Conservation (phyloP, 129 eudicot species). For the Artemisia tridentata region DNA sequence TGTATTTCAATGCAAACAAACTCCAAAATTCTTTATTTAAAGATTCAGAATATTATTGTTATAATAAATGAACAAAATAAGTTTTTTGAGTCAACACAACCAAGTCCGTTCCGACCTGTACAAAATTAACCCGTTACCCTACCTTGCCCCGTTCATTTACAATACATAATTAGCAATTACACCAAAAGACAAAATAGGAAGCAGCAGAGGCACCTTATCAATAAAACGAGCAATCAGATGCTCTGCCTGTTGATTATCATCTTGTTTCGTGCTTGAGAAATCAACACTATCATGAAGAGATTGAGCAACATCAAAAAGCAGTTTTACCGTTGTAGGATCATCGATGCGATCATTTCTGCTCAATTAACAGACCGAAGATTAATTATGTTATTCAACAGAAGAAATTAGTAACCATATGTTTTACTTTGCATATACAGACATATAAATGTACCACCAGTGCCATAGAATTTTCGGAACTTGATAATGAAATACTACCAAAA, state of each 20-base stretch:
- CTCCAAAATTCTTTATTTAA: no score
- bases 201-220: conserved; percentile 44
- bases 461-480: not conserved
- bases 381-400: not conserved
- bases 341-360: conserved; percentile 54
- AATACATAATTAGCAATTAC: conserved; percentile 5
- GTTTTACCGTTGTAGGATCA: conserved; percentile 59
- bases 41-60: no score
- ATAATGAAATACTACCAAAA: not conserved
- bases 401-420: conserved; percentile 7
- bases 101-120: no score
- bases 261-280: conserved; percentile 49
- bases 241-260: conserved; percentile 63
- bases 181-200: not conserved
- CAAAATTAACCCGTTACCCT: no score
- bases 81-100: no score
- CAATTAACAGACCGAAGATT: conserved; percentile 13
- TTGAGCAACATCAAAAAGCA: conserved; percentile 74
- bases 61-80: no score
- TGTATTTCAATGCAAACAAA: no score
- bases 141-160: not conserved
- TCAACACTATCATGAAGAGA: conserved; percentile 63
- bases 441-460: not conserved
- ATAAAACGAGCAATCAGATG: conserved; percentile 64
- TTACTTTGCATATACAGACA: conserved; percentile 12